Base-by-base conservation (phyloP, 169 alveolate genomes). In the Cryptosporidium tyzzeri region DNA sequence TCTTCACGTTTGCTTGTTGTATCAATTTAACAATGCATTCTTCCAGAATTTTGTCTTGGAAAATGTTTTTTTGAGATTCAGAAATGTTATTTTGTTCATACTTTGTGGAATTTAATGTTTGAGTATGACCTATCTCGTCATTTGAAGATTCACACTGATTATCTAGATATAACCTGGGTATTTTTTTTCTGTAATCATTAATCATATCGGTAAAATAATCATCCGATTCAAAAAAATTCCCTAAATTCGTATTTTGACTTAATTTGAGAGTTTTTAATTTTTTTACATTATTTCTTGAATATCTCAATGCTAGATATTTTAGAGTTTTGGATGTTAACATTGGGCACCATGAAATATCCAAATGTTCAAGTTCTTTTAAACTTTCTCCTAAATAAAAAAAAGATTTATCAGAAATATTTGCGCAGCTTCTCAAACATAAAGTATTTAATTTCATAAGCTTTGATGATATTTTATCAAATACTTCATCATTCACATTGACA, bases 331-430 rank as follows among this genome's bases (percentile, higher is more conserved):
- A 59, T 61, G 89, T 62, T 62, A 80, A 41, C 48, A 39, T 35
- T 58, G 89, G 89, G 59, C 89, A 80, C 89, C 89, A 80, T 39
- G 89, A 80, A 21, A 80, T 26, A 26, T 80, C 89, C 21, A 80
- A 23, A 31, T 59, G 55, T 59, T 80, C 68, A n/a, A 80, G 45
- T 62, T 80, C 70, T 33, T 26, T 41, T 18, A 80, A 53, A 12
- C 45, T 59, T 10, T 61, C 59, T 23, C 59, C 67, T 26, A 80
- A 31, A 18, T 62, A 48, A 39, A 18, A 65, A 39, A 59, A 80
- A 10, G 89, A 80, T 3, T 41, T 62, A 29, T 80, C 89, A 9
- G 89, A 62, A 44, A 80, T 80, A 31, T 65, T 65, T 61, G 89
- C 89, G 65, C 89, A 80, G 31, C 67, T 80, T n/a, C 45, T 80